These are phyloP conservation scores for Rhodotorula babjevae DNA, from an alignment of 768 basidiomycete genomes.

Conservation along the genomic window DNA sequence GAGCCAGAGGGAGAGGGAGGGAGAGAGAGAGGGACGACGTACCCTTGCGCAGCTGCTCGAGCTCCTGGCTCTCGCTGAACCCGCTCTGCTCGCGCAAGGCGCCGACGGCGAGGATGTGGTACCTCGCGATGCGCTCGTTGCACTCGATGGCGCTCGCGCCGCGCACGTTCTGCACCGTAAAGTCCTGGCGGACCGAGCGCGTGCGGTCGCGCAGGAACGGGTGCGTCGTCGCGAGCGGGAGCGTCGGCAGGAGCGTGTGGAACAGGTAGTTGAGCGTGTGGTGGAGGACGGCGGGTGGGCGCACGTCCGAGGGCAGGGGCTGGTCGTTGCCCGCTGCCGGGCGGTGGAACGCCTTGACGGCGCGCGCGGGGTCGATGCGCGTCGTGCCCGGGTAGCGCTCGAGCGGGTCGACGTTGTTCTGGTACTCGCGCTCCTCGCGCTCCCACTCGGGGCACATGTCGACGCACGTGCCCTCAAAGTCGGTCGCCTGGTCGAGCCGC, in stretches of 20 bases:
- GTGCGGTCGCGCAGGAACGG: slow-evolving; percentile 89
- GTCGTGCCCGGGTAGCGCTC: slow-evolving; percentile 79
- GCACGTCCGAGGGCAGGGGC: slow-evolving; percentile 75
- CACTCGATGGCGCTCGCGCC: slow-evolving; percentile 75
- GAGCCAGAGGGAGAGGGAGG: slow-evolving; percentile 5
- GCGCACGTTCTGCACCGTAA: slow-evolving; percentile 82
- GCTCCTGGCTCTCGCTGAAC: slow-evolving; percentile 66
- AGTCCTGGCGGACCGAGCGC: slow-evolving; percentile 83
- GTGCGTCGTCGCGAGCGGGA: slow-evolving; percentile 63
- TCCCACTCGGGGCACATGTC: slow-evolving; percentile 96
- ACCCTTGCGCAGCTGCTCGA: slow-evolving; percentile 90
- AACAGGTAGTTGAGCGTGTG: slow-evolving; percentile 92
- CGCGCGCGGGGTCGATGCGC: slow-evolving; percentile 74
- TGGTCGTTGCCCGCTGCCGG: slow-evolving; percentile 84
- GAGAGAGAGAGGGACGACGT: slow-evolving; percentile 43
- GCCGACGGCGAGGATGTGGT: slow-evolving; percentile 81
- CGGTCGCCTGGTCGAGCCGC: slow-evolving; percentile 80
- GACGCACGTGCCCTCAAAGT: slow-evolving; percentile 84
- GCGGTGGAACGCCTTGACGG: slow-evolving; percentile 92
- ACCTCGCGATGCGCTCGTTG: slow-evolving; percentile 88
- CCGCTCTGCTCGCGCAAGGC: slow-evolving; percentile 54
- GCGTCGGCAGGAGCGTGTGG: slow-evolving; percentile 63
- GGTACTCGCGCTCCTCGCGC: slow-evolving; percentile 79
- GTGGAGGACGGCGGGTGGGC: slow-evolving; percentile 77
- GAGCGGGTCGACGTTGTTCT: slow-evolving; percentile 79